Conservation (phyloP, 83 land plant species). For the Larix sibirica region DNA sequence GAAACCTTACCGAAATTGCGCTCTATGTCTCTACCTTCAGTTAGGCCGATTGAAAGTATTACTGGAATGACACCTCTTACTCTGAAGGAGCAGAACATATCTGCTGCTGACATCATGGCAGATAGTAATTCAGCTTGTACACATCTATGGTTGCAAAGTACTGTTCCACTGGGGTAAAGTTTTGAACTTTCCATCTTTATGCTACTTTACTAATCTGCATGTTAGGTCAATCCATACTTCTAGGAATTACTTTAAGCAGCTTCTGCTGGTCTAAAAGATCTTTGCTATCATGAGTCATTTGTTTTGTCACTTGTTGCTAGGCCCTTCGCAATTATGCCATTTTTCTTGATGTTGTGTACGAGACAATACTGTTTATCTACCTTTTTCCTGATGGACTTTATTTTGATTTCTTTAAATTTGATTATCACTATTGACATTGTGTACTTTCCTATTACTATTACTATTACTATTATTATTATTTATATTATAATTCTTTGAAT, state of each 20-base stretch:
- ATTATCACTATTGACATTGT: too few relatives aligned
- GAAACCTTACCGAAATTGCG: conserved; percentile 21
- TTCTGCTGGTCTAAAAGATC: too few relatives aligned
- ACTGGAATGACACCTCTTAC: conserved; percentile 38
- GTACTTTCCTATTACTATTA: too few relatives aligned
- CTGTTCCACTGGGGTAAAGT: conserved; percentile 93
- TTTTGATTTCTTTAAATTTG: too few relatives aligned
- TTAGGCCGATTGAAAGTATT: conserved; percentile 34
- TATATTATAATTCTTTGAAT: not conserved
- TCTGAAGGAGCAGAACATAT: conserved; percentile 40
- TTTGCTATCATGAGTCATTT: too few relatives aligned
- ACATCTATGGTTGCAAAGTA: conserved; percentile 98
- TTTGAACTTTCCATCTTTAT: not conserved
- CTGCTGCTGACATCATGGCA: conserved; percentile 69
- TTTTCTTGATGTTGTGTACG: too few relatives aligned
- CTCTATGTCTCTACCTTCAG: conserved; percentile 43
- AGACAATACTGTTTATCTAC: too few relatives aligned
- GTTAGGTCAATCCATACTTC: not conserved
- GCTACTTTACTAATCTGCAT: not conserved
- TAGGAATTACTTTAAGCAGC: too few relatives aligned
- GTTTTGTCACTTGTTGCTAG: too few relatives aligned
- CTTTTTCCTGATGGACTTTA: too few relatives aligned
- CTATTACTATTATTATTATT: too few relatives aligned
- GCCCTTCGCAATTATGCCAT: too few relatives aligned
- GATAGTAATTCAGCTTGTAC: conserved; percentile 69